Evolutionary conservation across 306 rosid genomes (phyloP).

Genomic region (Citrullus colocynthis): DNA sequence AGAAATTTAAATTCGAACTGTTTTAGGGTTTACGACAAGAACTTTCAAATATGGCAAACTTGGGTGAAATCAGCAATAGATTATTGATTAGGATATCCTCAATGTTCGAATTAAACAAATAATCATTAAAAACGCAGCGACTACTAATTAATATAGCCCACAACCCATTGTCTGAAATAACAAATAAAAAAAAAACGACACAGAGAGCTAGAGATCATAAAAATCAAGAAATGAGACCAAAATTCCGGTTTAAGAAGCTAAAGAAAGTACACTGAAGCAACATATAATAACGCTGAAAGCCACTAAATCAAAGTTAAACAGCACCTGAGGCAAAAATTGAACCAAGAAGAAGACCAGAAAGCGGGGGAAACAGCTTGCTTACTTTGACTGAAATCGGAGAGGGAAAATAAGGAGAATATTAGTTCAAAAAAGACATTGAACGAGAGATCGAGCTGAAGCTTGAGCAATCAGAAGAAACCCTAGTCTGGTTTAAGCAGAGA

Average conservation of each 20-base stretch:
- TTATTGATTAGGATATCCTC: neutral
- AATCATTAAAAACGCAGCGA: neutral
- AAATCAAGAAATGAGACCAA: neutral
- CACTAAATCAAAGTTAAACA: neutral
- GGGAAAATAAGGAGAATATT: neutral
- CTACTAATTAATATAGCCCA: neutral
- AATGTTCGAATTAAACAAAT: neutral
- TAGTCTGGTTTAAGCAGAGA: conserved; percentile 19
- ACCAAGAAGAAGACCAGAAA: conserved; percentile 3
- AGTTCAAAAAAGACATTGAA: neutral
- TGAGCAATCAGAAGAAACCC: conserved; percentile 32
- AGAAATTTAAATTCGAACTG: neutral
- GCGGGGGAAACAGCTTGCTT: neutral
- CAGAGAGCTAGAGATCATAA: neutral
- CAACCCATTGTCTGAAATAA: neutral
- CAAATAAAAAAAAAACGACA: neutral
- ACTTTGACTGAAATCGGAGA: neutral
- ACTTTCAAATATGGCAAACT: neutral
- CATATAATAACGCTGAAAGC: neutral
- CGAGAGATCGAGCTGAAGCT: neutral
- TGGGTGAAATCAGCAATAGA: neutral
- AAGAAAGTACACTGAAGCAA: neutral
- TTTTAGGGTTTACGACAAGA: conserved; percentile 3
- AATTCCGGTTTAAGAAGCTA: neutral
- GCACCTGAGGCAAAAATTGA: neutral